Percentiles rank a stretch among this genome's conserved stretches.
Conservation (phyloP, 495 filamentous ascomycete species). For the Talaromyces adpressus region DNA sequence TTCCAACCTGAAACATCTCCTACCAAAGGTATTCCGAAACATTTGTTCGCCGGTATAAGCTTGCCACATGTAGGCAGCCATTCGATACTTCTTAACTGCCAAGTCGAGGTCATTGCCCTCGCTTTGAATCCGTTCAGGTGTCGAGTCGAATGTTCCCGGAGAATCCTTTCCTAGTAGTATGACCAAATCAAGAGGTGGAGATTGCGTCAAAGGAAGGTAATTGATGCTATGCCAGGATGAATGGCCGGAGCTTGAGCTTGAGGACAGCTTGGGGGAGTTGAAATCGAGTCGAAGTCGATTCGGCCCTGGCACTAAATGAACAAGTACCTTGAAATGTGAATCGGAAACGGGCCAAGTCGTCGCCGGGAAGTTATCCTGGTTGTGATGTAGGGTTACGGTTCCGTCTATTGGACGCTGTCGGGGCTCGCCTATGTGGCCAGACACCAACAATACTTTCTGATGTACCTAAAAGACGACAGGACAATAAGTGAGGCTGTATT, state of each 20-base stretch:
- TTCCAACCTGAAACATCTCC: constrained; percentile 80
- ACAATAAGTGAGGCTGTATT: neutral
- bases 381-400: constrained; percentile 67
- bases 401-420: constrained; percentile 68
- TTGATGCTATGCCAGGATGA: constrained; percentile 74
- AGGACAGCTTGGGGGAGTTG: constrained; percentile 67
- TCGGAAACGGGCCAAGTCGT: constrained; percentile 77
- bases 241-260: constrained; percentile 64
- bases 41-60: constrained; percentile 94
- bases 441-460: constrained; percentile 78
- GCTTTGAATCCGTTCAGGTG: constrained; percentile 62
- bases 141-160: constrained; percentile 75
- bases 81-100: constrained; percentile 79
- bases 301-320: constrained; percentile 80
- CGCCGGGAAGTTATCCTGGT: constrained; percentile 76
- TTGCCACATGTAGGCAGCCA: constrained; percentile 92
- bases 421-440: constrained; percentile 72
- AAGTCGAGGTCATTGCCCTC: constrained; percentile 76
- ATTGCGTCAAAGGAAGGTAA: constrained; percentile 68
- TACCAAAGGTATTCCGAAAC: constrained; percentile 76
- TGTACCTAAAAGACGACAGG: constrained; percentile 54
- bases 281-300: constrained; percentile 86
- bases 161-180: constrained; percentile 84
- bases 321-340: constrained; percentile 81
- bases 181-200: constrained; percentile 77